Conservation (phyloP, 306 rosid genomes). For the Senna tora region DNA sequence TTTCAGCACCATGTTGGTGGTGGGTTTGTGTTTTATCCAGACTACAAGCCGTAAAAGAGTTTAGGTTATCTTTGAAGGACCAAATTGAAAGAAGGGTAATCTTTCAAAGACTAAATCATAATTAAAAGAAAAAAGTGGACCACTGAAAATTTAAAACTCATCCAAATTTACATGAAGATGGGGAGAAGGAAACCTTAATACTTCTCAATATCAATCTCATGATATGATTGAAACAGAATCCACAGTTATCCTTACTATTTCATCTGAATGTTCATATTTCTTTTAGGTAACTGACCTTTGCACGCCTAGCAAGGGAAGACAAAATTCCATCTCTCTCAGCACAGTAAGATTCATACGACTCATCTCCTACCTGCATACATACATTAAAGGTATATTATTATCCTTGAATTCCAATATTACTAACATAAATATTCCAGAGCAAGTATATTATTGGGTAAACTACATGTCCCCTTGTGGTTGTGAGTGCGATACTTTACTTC, state of each 20-base stretch:
- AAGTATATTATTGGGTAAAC: not conserved
- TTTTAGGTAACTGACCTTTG: slow-evolving; percentile 52
- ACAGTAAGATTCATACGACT: slow-evolving; percentile 67
- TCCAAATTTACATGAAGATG: not conserved
- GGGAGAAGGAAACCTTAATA: no score
- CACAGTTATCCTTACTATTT: not conserved
- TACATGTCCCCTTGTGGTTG: no score
- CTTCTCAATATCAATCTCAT: no score
- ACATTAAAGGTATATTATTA: not conserved
- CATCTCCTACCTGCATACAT: slow-evolving; percentile 81
- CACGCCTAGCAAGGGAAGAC: slow-evolving; percentile 64
- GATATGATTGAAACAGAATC: not conserved
- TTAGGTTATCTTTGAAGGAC: no score
- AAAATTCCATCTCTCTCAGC: slow-evolving; percentile 66
- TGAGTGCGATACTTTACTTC: no score
- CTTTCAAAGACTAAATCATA: no score
- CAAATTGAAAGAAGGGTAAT: no score
- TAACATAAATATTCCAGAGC: not conserved
- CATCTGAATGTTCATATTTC: not conserved
- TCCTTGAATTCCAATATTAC: not conserved
- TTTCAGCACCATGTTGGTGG: no score
- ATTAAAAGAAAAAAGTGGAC: not conserved
- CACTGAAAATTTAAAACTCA: not conserved
- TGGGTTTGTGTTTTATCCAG: no score
- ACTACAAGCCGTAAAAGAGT: no score